Conservation (phyloP, 768 basidiomycete genomes). For the Pleurotus ostreatus region DNA sequence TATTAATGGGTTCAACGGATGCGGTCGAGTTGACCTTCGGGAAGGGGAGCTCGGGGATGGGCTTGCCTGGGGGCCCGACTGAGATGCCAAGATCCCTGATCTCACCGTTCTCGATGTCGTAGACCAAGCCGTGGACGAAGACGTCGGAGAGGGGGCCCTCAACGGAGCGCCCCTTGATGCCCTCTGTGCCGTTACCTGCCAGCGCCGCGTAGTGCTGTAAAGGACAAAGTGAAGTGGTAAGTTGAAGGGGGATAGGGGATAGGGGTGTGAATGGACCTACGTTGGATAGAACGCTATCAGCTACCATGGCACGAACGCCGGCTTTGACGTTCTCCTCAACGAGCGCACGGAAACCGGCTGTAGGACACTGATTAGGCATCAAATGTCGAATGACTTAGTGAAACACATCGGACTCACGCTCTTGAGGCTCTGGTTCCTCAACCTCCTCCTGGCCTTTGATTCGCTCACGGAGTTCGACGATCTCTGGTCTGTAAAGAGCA, state of each 20-base stretch:
- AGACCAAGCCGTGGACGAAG: slow-evolving; percentile 6
- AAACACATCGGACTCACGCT: slow-evolving; percentile 21
- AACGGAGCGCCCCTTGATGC: background rate
- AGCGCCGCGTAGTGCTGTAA: slow-evolving; percentile 5
- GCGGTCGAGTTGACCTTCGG: slow-evolving; percentile 3
- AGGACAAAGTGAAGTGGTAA: background rate
- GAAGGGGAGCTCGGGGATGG: slow-evolving; percentile 6
- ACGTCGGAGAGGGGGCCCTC: slow-evolving; percentile 1
- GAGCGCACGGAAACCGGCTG: slow-evolving; percentile 38
- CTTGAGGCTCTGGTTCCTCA: slow-evolving; percentile 23
- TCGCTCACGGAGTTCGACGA: slow-evolving; percentile 27
- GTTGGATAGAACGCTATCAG: slow-evolving; percentile 15
- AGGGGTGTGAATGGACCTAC: slow-evolving; percentile 8
- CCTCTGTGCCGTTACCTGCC: slow-evolving; percentile 4
- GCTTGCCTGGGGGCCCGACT: slow-evolving; percentile 6
- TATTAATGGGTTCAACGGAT: background rate
- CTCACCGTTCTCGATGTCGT: slow-evolving; percentile 7
- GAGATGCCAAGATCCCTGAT: slow-evolving; percentile 4
- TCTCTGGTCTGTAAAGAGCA: slow-evolving; percentile 23
- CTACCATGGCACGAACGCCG: slow-evolving; percentile 18
- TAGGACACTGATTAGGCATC: background rate
- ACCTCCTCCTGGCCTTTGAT: slow-evolving; percentile 13
- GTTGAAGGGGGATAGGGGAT: background rate
- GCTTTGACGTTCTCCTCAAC: slow-evolving; percentile 40
- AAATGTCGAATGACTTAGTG: background rate